Evolutionary conservation across 192 early-diverging fungal species (phyloP), one percentile per base, ranked within the genome.

Genomic region (Entrophospora sp.): DNA sequence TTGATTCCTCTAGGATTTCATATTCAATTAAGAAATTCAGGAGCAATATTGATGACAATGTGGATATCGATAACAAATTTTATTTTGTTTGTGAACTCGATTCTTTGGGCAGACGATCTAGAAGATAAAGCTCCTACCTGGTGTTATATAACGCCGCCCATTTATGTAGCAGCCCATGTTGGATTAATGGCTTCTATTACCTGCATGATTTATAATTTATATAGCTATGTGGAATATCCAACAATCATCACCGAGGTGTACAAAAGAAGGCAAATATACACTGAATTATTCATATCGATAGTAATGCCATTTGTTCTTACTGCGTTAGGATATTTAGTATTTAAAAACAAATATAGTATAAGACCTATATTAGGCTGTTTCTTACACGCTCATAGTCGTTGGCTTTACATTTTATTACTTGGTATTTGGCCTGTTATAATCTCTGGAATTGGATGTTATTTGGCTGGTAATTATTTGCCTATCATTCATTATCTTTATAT

Each of bases 371-470:
- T 61, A 25, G 59, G 59, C 16, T 61, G 59, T 61, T 31, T 38
- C 1, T 22, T 4, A n/a, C 37, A n/a, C 0, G 20, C 25, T 7
- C 37, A 40, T 31, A 3, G 2, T 16, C n/a, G 28, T 31, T 30
- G 25, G 22, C 4, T 43, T 13, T 61, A 43, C 32, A 20, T 61
- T 27, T 7, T 57, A 0, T 2, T 61, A 2, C 2, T 43, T 44
- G 32, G n/a, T 20, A 61, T 61, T 1, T 61, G 59, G 59, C 59
- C 59, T 9, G 38, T 42, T 14, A 61, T 61, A 22, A 44, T 61
- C 10, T 7, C 59, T 31, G 1, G 8, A 18, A 22, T 43, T n/a
- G 59, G 59, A n/a, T 30, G 59, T 61, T 40, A 44, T 43, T 61
- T 27, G 12, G 38, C 59, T 9, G 59, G 59, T 61, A 61, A 12